phyloP scores from a whole-genome alignment of 1,284 basidiomycete genomes.

The Sporisorium reilianum region DNA sequence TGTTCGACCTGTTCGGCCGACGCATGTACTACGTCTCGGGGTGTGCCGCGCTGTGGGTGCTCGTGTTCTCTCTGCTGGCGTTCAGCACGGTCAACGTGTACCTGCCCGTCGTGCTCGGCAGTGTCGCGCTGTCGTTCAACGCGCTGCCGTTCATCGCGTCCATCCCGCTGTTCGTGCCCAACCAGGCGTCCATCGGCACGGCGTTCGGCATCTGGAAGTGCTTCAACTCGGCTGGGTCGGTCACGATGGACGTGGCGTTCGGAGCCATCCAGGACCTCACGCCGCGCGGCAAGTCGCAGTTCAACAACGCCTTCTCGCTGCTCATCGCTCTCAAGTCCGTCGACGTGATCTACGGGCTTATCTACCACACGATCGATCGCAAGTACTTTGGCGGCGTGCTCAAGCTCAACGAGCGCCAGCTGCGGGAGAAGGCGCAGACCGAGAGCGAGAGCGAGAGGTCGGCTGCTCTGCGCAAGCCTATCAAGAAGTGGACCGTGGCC shows the following conservation, averaged over 20 bases:
- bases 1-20: slow-evolving; percentile 50
- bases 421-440: slow-evolving; percentile 42
- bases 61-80: slow-evolving; percentile 70
- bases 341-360: slow-evolving; percentile 68
- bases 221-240: slow-evolving; percentile 65
- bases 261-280: slow-evolving; percentile 71
- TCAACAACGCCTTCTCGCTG: slow-evolving; percentile 70
- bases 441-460: slow-evolving; percentile 47
- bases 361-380: slow-evolving; percentile 66
- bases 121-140: slow-evolving; percentile 69
- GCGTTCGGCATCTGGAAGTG: slow-evolving; percentile 72
- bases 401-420: slow-evolving; percentile 61
- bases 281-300: slow-evolving; percentile 57
- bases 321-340: slow-evolving; percentile 71
- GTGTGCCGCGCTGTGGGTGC: slow-evolving; percentile 69
- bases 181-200: slow-evolving; percentile 70
- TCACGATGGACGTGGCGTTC: slow-evolving; percentile 70
- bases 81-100: slow-evolving; percentile 70
- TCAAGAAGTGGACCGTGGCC: slow-evolving; percentile 31
- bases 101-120: slow-evolving; percentile 69
- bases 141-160: slow-evolving; percentile 70
- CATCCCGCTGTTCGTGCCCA: slow-evolving; percentile 70
- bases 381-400: slow-evolving; percentile 68
- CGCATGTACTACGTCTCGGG: slow-evolving; percentile 61
- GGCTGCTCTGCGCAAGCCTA: slow-evolving; percentile 37